These are phyloP conservation scores for Pleurotus eryngii DNA, from an alignment of 768 basidiomycete species.

Conservation along the genomic window DNA sequence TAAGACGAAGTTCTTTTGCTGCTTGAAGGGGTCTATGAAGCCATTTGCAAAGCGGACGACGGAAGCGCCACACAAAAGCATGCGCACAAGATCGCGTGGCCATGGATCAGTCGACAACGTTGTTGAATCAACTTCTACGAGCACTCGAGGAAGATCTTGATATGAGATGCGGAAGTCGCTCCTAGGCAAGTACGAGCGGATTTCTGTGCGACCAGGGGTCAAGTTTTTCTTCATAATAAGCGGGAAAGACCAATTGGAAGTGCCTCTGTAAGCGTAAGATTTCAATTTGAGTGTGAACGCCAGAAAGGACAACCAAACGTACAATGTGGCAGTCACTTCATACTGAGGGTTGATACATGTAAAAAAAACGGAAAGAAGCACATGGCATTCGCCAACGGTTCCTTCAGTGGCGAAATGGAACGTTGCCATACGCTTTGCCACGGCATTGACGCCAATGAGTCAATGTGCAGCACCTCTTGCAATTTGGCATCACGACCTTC, in stretches of 20 bases:
- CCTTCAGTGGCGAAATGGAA: neutral
- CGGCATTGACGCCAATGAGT: no score
- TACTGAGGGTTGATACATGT: neutral
- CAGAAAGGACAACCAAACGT: neutral
- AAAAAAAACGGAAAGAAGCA: neutral
- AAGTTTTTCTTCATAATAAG: neutral
- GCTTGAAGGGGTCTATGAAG: neutral
- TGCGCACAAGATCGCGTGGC: neutral
- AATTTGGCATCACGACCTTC: no score
- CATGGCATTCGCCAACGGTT: neutral
- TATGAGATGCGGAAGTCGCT: neutral
- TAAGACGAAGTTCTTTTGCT: conserved; percentile 1
- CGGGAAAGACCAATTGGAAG: neutral
- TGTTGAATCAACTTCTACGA: conserved; percentile 4
- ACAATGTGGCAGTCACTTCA: neutral
- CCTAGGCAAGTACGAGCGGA: neutral
- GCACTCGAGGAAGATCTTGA: neutral
- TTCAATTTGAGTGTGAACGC: neutral
- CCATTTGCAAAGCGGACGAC: conserved; percentile 8
- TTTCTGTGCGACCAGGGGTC: neutral
- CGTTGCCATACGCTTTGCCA: no score
- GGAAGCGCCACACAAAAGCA: conserved; percentile 2
- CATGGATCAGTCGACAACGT: neutral
- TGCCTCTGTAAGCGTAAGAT: neutral
- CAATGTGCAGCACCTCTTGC: no score